A percentile compares a stretch with the other conserved stretches of the same genome.
phyloP scores from a whole-genome alignment of 257 asterid genomes.

The Nicotiana attenuata region DNA sequence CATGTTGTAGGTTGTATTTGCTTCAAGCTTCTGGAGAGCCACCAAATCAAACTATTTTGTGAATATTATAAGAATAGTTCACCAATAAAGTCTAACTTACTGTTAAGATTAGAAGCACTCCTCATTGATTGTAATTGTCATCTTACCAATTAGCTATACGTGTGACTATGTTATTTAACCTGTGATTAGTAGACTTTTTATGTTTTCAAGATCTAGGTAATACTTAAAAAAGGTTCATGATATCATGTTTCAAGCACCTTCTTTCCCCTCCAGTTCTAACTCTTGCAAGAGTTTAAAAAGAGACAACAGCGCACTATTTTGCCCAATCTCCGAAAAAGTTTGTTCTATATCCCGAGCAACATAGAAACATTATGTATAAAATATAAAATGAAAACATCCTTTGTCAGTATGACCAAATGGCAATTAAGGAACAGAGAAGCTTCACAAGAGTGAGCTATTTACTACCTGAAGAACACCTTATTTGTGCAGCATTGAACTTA shows the following conservation, averaged over 20 bases:
- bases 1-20: slow-evolving; percentile 82
- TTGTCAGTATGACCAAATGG: neutral
- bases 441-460: neutral
- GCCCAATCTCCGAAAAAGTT: neutral
- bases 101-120: neutral
- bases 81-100: slow-evolving; percentile 1
- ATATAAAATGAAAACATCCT: neutral
- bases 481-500: neutral
- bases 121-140: slow-evolving; percentile 1
- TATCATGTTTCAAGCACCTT: neutral
- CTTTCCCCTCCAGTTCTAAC: neutral
- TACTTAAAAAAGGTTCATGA: neutral
- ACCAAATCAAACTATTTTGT: slow-evolving; percentile 4
- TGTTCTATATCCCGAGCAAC: neutral
- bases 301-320: neutral
- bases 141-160: neutral
- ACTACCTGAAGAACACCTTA: neutral
- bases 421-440: neutral
- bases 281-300: slow-evolving; percentile 1
- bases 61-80: neutral
- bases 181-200: neutral
- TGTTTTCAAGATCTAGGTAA: slow-evolving; percentile 7
- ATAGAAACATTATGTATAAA: neutral
- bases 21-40: slow-evolving; percentile 85
- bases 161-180: neutral